A percentile compares a stretch with the other conserved stretches of the same genome.
Conservation (phyloP, 2,329 filamentous ascomycete genomes). For the Verticillium isaacii region DNA sequence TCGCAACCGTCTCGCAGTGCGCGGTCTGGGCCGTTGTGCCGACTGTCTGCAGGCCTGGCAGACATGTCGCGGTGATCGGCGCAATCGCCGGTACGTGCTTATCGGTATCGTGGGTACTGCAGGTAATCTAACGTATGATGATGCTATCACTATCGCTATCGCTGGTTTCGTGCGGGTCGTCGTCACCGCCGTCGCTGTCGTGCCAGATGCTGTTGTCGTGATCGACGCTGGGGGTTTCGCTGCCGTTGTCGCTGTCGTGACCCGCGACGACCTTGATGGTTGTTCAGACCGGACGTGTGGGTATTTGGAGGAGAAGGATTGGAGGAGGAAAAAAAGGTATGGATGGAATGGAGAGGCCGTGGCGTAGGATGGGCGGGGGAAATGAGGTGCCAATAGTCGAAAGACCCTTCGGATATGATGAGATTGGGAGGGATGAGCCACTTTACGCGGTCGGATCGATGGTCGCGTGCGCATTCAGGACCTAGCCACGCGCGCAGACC, state of each 20-base stretch:
- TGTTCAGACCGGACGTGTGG: not conserved
- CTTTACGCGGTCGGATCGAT: not conserved
- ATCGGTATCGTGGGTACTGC: not conserved
- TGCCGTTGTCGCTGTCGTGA: not conserved
- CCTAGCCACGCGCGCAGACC: not conserved
- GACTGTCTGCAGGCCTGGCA: not conserved
- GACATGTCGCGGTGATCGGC: not conserved
- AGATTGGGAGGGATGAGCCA: not conserved
- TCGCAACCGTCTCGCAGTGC: not conserved
- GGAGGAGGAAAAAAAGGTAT: constrained; percentile 3
- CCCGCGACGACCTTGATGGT: not conserved
- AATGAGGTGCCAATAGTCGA: constrained; percentile 15
- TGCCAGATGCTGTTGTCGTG: not conserved
- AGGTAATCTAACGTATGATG: not conserved
- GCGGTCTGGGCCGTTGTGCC: not conserved
- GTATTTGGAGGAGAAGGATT: not conserved
- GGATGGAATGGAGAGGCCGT: constrained; percentile 11
- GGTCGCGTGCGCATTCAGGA: not conserved
- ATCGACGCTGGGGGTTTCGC: not conserved
- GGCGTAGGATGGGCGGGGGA: constrained; percentile 12
- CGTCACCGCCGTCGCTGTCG: not conserved
- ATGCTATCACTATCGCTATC: not conserved
- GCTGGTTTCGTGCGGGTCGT: not conserved
- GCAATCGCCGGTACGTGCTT: not conserved
- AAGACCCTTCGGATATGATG: constrained; percentile 7